Base-by-base conservation (phyloP, 2,329 filamentous ascomycete species). In the Fusarium penzigii region DNA sequence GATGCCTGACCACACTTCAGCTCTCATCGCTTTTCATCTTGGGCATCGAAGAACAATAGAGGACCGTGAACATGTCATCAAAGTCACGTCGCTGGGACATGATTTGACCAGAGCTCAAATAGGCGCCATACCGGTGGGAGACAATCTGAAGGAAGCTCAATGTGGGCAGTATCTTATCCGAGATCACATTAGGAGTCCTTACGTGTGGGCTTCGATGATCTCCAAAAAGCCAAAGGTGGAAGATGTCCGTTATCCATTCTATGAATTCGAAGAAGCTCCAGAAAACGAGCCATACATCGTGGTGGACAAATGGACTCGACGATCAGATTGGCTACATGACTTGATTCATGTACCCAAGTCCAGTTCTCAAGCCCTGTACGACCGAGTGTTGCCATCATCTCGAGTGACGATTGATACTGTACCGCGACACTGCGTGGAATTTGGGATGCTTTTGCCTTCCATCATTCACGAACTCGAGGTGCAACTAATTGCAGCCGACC, bases 381-480 rank as follows among this genome's bases (percentile, higher is more conserved):
- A 64, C 0, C 63, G 72, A 6, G 73, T 79, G 6, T 65, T 86
- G 4, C 78, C 80, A 0, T 64, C 74, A 2, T 58, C 70, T 0
- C 71, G 71, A n/a, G 83, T 83, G 48, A 76, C 65, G 1, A 68
- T 82, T 0, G 83, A 86, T 53, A 58, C 60, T 2, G 61, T 83
- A 3, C 74, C 78, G 1, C 63, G 74, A 7, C 67, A 68, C 8
- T 74, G 76, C 51, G 75, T 72, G 2, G 70, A 76, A 42, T 77
- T 85, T 29, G 82, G 78, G 3, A 75, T 87, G 48, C 76, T 94
- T 38, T 78, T 94, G 6, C 91, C 92, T 0, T 86, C 85, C 0
- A 83, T 97, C 36, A 73, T 89, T 14, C 83, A 90, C 58, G 82
- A 82, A n/a, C 62, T 93, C 3, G 88, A 89, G 57, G 75, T 84